Conservation (phyloP, 2,329 filamentous ascomycete species). For the Tothia fuscella region DNA sequence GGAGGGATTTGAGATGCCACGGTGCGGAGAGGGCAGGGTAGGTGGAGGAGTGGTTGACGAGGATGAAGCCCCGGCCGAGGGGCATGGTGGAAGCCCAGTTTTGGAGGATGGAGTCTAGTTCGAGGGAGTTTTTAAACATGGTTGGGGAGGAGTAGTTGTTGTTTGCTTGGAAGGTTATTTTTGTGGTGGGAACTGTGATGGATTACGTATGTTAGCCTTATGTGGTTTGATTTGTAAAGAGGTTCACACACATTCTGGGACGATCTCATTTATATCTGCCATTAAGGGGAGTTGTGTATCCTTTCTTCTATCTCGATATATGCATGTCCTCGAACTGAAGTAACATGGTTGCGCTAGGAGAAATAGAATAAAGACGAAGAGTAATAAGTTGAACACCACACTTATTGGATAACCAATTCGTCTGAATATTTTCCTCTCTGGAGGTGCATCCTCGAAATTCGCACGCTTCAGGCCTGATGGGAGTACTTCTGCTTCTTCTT, state of each 20-base stretch:
- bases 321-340: slow-evolving; percentile 1
- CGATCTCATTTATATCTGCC: slow-evolving; percentile 4
- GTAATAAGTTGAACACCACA: background rate
- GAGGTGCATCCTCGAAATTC: too few relatives aligned
- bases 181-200: slow-evolving; percentile 5
- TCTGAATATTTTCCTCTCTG: too few relatives aligned
- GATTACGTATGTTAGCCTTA: background rate
- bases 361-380: slow-evolving; percentile 5
- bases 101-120: slow-evolving; percentile 1
- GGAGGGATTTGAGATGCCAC: background rate
- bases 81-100: slow-evolving; percentile 7
- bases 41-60: background rate
- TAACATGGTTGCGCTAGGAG: slow-evolving; percentile 4
- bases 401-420: too few relatives aligned
- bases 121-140: slow-evolving; percentile 3
- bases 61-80: slow-evolving; percentile 9
- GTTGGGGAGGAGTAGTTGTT: slow-evolving; percentile 3
- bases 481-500: too few relatives aligned
- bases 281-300: background rate
- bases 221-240: background rate
- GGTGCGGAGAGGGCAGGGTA: background rate
- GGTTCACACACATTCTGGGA: slow-evolving; percentile 4
- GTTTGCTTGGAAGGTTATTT: slow-evolving; percentile 7
- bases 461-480: too few relatives aligned
- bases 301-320: background rate